These are phyloP conservation scores for Tirmania nivea DNA, from an alignment of 495 filamentous ascomycete genomes.

Conservation along the genomic window DNA sequence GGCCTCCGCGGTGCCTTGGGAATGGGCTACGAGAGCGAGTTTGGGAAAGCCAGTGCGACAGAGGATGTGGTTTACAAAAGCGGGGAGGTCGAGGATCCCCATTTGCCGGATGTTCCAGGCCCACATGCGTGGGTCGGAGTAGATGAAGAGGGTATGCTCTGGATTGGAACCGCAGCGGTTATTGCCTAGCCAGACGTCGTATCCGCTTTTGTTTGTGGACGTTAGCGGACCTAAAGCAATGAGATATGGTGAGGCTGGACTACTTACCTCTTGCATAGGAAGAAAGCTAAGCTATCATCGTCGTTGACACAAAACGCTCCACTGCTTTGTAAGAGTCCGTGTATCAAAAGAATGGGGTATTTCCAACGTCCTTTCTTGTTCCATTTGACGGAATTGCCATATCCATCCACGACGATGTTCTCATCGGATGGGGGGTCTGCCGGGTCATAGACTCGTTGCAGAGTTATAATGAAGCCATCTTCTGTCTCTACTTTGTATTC, in stretches of 20 bases:
- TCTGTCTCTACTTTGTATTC: conserved; percentile 73
- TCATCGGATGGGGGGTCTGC: conserved; percentile 27
- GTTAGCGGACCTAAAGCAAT: conserved; percentile 7
- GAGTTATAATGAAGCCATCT: conserved; percentile 72
- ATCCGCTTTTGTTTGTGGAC: conserved; percentile 30
- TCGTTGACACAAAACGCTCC: conserved; percentile 85
- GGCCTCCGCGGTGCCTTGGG: conserved; percentile 79
- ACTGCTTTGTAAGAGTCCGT: conserved; percentile 68
- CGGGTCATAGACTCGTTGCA: conserved; percentile 84
- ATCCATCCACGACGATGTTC: conserved; percentile 1
- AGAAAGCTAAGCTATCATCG: conserved; percentile 77
- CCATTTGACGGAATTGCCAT: conserved; percentile 8
- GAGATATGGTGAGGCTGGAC: neutral
- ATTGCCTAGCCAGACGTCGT: conserved; percentile 91
- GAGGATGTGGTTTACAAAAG: conserved; percentile 64
- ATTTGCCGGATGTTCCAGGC: conserved; percentile 91
- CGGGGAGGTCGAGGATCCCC: conserved; percentile 76
- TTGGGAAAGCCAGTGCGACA: conserved; percentile 67
- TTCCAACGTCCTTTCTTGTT: conserved; percentile 29
- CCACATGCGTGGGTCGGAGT: conserved; percentile 83
- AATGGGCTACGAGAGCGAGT: conserved; percentile 65
- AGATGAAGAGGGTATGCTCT: conserved; percentile 44
- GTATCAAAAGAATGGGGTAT: conserved; percentile 77
- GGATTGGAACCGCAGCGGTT: conserved; percentile 77
- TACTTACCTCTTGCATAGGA: conserved; percentile 47